A percentile compares a stretch with the other conserved stretches of the same genome.
These are phyloP conservation scores for Talaromyces funiculosus DNA, from an alignment of 2,329 filamentous ascomycete genomes.

Conservation along the genomic window DNA sequence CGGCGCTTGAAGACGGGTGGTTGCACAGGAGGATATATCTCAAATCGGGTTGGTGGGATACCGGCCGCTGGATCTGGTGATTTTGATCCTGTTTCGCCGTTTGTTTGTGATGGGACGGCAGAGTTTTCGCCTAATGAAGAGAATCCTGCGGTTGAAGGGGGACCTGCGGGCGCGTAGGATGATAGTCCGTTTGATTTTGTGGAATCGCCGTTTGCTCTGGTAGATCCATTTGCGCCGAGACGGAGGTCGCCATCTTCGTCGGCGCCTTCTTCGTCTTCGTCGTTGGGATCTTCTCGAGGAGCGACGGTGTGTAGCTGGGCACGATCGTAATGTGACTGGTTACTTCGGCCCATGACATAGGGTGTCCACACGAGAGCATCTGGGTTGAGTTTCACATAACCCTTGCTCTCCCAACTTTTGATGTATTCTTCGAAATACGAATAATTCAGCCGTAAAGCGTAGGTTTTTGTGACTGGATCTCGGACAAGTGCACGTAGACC, in stretches of 20 bases:
- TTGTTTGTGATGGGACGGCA: constrained; percentile 8
- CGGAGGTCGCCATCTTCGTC: constrained; percentile 12
- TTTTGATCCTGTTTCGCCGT: constrained; percentile 20
- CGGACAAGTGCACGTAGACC: constrained; percentile 81
- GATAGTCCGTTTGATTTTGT: constrained; percentile 12
- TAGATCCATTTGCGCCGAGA: not conserved
- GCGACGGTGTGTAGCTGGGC: constrained; percentile 82
- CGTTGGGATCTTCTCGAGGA: constrained; percentile 67
- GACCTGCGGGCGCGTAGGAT: constrained; percentile 27
- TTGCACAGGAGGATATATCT: constrained; percentile 40
- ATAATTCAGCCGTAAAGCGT: constrained; percentile 82
- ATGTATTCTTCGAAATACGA: constrained; percentile 84
- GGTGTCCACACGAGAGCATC: constrained; percentile 87
- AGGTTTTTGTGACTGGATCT: constrained; percentile 80
- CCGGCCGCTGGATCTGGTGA: constrained; percentile 27
- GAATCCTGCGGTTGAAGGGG: constrained; percentile 30
- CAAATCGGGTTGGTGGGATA: constrained; percentile 39
- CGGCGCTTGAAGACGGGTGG: constrained; percentile 30
- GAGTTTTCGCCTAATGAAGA: constrained; percentile 10
- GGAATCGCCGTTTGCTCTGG: constrained; percentile 14
- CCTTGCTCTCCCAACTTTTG: constrained; percentile 80
- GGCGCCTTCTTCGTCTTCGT: constrained; percentile 19
- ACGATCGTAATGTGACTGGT: constrained; percentile 74
- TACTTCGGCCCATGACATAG: constrained; percentile 89
- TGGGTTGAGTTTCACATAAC: constrained; percentile 77